Percentiles rank a stretch among this genome's conserved stretches.
phyloP scores from a whole-genome alignment of 768 basidiomycete genomes.

The Tephrocybe sp. region DNA sequence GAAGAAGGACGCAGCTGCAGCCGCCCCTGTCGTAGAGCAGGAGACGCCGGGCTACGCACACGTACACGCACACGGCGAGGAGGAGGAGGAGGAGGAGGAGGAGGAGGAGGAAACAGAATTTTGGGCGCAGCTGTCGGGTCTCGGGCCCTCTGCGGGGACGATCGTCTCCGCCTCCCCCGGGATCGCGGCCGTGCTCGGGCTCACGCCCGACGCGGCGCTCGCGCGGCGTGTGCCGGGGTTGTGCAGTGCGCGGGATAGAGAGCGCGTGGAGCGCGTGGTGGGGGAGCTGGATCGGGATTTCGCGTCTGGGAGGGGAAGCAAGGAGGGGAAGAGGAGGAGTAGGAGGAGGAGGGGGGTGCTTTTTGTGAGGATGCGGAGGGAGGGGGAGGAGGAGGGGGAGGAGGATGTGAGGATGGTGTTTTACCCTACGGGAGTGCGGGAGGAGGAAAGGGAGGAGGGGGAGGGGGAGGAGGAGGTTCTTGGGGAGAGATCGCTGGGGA shows the following conservation, averaged over 20 bases:
- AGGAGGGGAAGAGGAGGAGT: slow-evolving; percentile 22
- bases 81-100: no score
- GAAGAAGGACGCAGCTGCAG: no score
- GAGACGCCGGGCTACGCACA: no score
- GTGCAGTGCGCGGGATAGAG: slow-evolving; percentile 26
- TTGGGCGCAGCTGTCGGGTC: slow-evolving; percentile 50
- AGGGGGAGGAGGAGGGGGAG: slow-evolving; percentile 23
- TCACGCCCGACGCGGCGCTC: slow-evolving; percentile 51
- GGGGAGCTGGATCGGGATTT: no score
- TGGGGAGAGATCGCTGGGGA: slow-evolving; percentile 15
- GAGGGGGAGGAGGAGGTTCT: slow-evolving; percentile 4
- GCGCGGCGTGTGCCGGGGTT: slow-evolving; percentile 31
- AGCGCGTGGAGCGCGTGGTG: slow-evolving; percentile 30
- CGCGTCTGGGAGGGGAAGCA: no score
- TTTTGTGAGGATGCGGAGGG: slow-evolving; percentile 18
- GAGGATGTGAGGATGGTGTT: slow-evolving; percentile 24
- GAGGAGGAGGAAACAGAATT: slow-evolving; percentile 29
- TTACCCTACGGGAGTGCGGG: slow-evolving; percentile 28
- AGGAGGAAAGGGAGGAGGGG: no score
- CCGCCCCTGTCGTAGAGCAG: no score
- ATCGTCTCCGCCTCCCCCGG: slow-evolving; percentile 51
- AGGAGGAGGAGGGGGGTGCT: slow-evolving; percentile 18
- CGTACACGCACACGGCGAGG: no score
- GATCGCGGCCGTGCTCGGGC: slow-evolving; percentile 66
- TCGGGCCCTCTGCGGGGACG: slow-evolving; percentile 34